A percentile compares a stretch with the other conserved stretches of the same genome.
Evolutionary conservation across 495 filamentous ascomycete genomes (phyloP).

Genomic region (Podospora appendiculata): DNA sequence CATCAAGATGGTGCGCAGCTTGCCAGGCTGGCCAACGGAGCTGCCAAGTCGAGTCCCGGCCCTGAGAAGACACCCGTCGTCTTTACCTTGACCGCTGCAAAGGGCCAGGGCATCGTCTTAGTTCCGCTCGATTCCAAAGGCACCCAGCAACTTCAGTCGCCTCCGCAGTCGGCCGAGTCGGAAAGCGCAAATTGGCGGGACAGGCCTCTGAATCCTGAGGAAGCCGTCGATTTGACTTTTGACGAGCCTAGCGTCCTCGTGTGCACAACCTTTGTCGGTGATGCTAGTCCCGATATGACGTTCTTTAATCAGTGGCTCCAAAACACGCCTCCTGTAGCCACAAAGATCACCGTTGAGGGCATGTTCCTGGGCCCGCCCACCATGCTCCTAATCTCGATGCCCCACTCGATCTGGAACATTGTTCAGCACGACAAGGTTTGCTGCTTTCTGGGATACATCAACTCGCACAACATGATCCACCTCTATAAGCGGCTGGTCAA

Average conservation of each 20-base stretch:
- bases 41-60: constrained; percentile 24
- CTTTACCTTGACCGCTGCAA: constrained; percentile 41
- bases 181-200: constrained; percentile 26
- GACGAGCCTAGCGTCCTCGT: constrained; percentile 46
- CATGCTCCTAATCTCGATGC: constrained; percentile 51
- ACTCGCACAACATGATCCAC: constrained; percentile 50
- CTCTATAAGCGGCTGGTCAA: constrained; percentile 46
- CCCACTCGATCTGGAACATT: constrained; percentile 45
- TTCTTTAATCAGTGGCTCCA: constrained; percentile 51
- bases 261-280: constrained; percentile 49
- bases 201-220: constrained; percentile 27
- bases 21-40: constrained; percentile 33
- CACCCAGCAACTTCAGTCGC: constrained; percentile 31
- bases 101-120: constrained; percentile 37
- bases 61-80: constrained; percentile 37
- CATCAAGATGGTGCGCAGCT: constrained; percentile 33
- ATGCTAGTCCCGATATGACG: constrained; percentile 49
- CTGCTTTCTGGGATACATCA: constrained; percentile 48
- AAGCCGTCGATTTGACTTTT: constrained; percentile 40
- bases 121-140: constrained; percentile 30
- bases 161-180: constrained; percentile 28
- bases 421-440: constrained; percentile 50
- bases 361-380: constrained; percentile 52
- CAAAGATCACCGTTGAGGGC: constrained; percentile 48
- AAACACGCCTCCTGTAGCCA: constrained; percentile 36